Conservation (phyloP, 2,329 filamentous ascomycete genomes). For the Didymella glomerata region DNA sequence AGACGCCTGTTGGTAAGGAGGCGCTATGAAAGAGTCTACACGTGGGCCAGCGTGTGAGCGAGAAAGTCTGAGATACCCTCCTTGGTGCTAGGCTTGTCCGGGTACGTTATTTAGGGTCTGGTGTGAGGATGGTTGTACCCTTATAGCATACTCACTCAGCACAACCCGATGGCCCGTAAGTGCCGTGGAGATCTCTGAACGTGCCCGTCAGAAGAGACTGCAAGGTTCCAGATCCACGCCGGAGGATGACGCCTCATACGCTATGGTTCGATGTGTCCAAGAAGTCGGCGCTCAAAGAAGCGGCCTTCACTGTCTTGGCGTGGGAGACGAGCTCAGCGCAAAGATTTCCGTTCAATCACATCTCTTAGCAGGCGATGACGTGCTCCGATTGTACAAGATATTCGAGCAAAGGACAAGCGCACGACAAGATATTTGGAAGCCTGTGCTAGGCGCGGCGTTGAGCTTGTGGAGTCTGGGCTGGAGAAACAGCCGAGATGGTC, state of each 20-base stretch:
- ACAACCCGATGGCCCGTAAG: slow-evolving; percentile 5
- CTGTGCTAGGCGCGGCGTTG: slow-evolving; percentile 34
- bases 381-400: slow-evolving; percentile 28
- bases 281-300: slow-evolving; percentile 25
- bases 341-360: slow-evolving; percentile 34
- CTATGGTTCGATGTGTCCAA: slow-evolving; percentile 27
- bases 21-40: background rate
- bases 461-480: slow-evolving; percentile 44
- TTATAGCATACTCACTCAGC: slow-evolving; percentile 15
- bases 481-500: slow-evolving; percentile 25
- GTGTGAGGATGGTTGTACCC: slow-evolving; percentile 12
- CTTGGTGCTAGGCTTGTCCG: slow-evolving; percentile 1
- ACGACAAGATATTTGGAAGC: slow-evolving; percentile 34
- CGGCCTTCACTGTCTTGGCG: slow-evolving; percentile 34
- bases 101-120: background rate
- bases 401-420: slow-evolving; percentile 21
- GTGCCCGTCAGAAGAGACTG: slow-evolving; percentile 23
- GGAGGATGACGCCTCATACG: slow-evolving; percentile 29
- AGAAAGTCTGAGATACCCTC: background rate
- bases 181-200: slow-evolving; percentile 15
- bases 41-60: background rate
- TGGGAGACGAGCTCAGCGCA: slow-evolving; percentile 22
- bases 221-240: slow-evolving; percentile 32
- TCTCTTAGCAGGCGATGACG: slow-evolving; percentile 27
- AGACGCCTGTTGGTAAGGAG: slow-evolving; percentile 20